Evolutionary conservation across 352 stramenopile species (phyloP).

Genomic region (Saprolegnia parasitica): DNA sequence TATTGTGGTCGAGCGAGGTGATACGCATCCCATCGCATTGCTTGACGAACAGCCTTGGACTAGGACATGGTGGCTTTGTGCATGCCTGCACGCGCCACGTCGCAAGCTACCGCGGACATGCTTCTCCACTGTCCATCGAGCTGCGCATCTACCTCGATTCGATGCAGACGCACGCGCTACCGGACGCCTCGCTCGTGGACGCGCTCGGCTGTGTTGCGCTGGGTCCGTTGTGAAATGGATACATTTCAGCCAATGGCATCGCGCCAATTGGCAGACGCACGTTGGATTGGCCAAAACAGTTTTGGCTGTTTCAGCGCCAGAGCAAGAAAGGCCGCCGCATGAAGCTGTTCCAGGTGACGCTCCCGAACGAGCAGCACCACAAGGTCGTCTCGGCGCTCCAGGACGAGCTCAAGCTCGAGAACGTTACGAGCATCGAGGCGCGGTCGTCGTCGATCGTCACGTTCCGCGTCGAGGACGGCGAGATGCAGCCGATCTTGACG

Average conservation of each 20-base stretch:
- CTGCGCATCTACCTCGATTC: too few relatives aligned
- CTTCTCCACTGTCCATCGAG: too few relatives aligned
- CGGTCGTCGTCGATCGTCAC: conserved; percentile 83
- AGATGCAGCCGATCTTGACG: conserved; percentile 82
- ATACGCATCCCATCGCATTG: background rate
- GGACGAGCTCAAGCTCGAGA: conserved; percentile 78
- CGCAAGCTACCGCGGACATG: too few relatives aligned
- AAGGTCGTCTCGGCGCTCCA: conserved; percentile 75
- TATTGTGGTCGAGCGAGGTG: background rate
- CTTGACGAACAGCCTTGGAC: background rate
- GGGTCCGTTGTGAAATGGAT: background rate
- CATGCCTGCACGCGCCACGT: too few relatives aligned
- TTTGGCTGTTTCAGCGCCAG: background rate
- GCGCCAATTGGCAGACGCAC: background rate
- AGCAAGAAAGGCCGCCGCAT: conserved; percentile 31
- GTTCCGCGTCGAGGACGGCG: conserved; percentile 76
- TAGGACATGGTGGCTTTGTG: background rate
- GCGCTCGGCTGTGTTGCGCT: background rate
- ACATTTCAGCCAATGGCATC: conserved; percentile 5
- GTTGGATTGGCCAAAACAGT: conserved; percentile 18
- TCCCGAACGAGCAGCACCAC: conserved; percentile 77
- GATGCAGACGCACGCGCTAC: background rate
- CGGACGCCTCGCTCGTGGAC: background rate
- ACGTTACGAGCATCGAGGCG: conserved; percentile 78
- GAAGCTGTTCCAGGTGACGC: conserved; percentile 87